phyloP scores from a whole-genome alignment of 371 early-diverging fungal species.

The Umbelopsis sp. region DNA sequence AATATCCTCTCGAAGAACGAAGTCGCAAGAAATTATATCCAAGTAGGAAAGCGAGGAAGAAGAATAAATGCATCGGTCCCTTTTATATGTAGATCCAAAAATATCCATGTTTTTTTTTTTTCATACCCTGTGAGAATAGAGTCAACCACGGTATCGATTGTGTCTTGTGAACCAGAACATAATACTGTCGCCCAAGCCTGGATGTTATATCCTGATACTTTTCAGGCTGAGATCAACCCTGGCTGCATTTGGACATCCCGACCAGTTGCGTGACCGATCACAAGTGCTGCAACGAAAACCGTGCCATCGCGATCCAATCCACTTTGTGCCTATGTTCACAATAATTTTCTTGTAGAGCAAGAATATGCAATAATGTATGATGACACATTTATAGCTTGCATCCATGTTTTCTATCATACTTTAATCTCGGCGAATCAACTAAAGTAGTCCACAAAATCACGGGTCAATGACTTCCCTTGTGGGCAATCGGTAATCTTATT shows the following conservation, averaged over 20 bases:
- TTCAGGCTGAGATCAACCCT: not conserved
- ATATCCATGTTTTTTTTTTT: not conserved
- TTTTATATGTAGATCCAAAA: not conserved
- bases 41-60: not conserved
- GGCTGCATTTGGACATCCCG: not conserved
- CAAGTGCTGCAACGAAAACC: not conserved
- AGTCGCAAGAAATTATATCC: not conserved
- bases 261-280: not conserved
- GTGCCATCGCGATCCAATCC: not conserved
- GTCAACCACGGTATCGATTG: not conserved
- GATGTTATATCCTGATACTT: not conserved
- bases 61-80: not conserved
- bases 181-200: not conserved
- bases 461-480: no score
- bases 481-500: no score
- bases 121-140: not conserved
- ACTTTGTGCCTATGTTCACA: not conserved
- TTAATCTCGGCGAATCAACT: no score
- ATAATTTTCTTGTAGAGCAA: not conserved
- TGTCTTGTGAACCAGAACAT: not conserved
- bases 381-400: no score
- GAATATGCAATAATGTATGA: no score
- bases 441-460: no score
- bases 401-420: no score
- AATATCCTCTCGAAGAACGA: not conserved